Conservation (phyloP, 805 yeast species). For the Pichia deserticola region DNA sequence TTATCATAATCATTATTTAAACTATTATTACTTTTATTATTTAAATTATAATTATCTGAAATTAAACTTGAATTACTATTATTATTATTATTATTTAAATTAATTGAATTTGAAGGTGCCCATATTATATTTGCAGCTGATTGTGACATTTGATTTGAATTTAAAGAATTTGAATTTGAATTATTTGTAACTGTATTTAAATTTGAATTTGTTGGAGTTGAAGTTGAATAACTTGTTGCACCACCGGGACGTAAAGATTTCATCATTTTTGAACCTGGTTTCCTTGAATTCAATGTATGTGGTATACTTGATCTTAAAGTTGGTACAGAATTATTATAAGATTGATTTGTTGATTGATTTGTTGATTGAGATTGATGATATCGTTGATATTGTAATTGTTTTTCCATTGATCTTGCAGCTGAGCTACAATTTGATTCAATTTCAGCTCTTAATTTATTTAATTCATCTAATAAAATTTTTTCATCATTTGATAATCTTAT, state of each 20-base stretch:
- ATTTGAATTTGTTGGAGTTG: slow-evolving; percentile 1
- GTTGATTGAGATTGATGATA: slow-evolving; percentile 11
- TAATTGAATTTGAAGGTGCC: slow-evolving; percentile 29
- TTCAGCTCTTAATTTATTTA: slow-evolving; percentile 13
- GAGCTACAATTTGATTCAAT: slow-evolving; percentile 8
- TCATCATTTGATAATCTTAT: slow-evolving; percentile 38
- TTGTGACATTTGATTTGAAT: slow-evolving; percentile 20
- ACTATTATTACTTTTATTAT: neutral
- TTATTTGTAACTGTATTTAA: neutral
- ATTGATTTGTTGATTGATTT: slow-evolving; percentile 22
- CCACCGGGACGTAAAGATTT: slow-evolving; percentile 7
- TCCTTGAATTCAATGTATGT: slow-evolving; percentile 1
- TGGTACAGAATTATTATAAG: slow-evolving; percentile 1
- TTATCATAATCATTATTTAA: neutral
- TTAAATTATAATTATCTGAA: neutral
- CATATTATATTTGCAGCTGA: slow-evolving; percentile 32
- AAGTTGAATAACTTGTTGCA: neutral
- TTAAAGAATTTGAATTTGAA: slow-evolving; percentile 3
- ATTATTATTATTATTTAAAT: neutral
- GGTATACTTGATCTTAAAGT: slow-evolving; percentile 12
- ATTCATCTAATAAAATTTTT: slow-evolving; percentile 32
- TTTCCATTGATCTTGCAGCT: slow-evolving; percentile 6
- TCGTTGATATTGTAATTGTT: slow-evolving; percentile 2
- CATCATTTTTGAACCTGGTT: slow-evolving; percentile 7
- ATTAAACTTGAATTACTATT: neutral